phyloP scores from a whole-genome alignment of 225 moss, liverwort and hornwort genomes.

The Thuidium tamariscinum region DNA sequence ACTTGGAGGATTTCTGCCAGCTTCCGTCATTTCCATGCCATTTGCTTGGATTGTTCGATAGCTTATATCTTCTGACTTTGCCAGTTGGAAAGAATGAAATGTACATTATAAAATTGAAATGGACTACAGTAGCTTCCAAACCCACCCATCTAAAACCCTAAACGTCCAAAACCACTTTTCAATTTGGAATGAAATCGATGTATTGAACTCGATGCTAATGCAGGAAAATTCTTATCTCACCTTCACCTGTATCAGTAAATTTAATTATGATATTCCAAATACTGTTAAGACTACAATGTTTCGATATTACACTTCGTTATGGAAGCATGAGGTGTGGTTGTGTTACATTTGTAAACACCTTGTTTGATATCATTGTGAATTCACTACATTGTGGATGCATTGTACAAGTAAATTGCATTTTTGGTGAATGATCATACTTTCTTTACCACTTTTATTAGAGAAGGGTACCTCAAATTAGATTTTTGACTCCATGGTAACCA shows the following conservation, averaged over 20 bases:
- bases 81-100: background rate
- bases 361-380: background rate
- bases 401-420: rapidly evolving
- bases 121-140: background rate
- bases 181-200: background rate
- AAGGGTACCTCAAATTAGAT: rapidly evolving
- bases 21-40: background rate
- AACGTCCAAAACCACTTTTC: background rate
- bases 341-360: background rate
- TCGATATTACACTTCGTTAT: background rate
- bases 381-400: background rate
- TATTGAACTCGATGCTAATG: background rate
- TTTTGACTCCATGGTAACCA: background rate
- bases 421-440: rapidly evolving
- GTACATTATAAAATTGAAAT: too few species aligned
- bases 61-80: background rate
- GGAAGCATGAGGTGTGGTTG: too few species aligned
- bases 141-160: background rate
- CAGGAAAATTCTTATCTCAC: background rate
- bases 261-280: background rate
- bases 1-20: background rate
- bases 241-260: background rate
- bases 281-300: background rate
- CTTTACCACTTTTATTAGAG: background rate
- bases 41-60: background rate